These are phyloP conservation scores for Bryum argenteum DNA, from an alignment of 225 moss, liverwort and hornwort genomes.

Conservation along the genomic window DNA sequence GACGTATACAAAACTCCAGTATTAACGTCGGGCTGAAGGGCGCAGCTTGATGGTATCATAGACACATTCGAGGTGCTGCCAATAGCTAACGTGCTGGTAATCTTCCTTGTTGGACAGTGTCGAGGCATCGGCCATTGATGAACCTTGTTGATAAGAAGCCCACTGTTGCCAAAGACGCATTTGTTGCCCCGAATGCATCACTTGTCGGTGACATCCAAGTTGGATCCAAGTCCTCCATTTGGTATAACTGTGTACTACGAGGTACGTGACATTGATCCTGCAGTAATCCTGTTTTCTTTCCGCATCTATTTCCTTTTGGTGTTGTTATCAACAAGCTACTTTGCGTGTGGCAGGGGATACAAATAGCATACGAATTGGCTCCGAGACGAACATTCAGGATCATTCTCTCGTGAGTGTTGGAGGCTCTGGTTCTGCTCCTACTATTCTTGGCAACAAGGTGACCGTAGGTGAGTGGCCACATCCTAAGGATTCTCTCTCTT, in stretches of 20 bases:
- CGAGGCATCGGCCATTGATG: conserved; percentile 72
- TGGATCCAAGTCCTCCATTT: conserved; percentile 79
- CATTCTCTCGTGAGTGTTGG: conserved; percentile 78
- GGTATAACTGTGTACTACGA: conserved; percentile 84
- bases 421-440: conserved; percentile 62
- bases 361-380: conserved; percentile 71
- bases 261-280: conserved; percentile 41
- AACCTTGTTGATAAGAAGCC: conserved; percentile 80
- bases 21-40: neutral
- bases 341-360: conserved; percentile 59
- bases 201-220: conserved; percentile 81
- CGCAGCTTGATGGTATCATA: neutral
- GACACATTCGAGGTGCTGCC: neutral
- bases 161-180: conserved; percentile 53
- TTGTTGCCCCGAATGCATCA: conserved; percentile 81
- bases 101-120: conserved; percentile 43
- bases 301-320: neutral
- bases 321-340: conserved; percentile 1
- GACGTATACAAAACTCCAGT: neutral
- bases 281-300: neutral
- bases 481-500: conserved; percentile 10
- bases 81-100: neutral
- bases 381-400: conserved; percentile 89
- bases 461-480: conserved; percentile 60
- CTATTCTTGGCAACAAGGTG: conserved; percentile 78